phyloP scores from a whole-genome alignment of 2,329 filamentous ascomycete species.

The Aspergillus arachidicola region DNA sequence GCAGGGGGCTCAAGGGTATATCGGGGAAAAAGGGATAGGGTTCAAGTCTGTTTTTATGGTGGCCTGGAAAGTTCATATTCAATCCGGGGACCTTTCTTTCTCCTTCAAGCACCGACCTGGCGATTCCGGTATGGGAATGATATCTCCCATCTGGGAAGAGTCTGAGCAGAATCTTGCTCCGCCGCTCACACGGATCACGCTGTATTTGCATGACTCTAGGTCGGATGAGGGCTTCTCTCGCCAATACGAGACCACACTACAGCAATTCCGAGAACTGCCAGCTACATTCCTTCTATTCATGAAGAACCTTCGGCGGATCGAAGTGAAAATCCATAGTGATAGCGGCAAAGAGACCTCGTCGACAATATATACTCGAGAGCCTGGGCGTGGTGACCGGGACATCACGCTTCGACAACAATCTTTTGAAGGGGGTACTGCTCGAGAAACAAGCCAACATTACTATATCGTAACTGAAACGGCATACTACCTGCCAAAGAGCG shows the following conservation, averaged over 20 bases:
- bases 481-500: conserved; percentile 22
- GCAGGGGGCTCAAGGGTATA: conserved; percentile 28
- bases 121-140: conserved; percentile 56
- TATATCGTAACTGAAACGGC: conserved; percentile 32
- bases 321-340: conserved; percentile 9
- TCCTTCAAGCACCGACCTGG: conserved; percentile 34
- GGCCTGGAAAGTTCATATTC: conserved; percentile 41
- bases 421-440: background rate
- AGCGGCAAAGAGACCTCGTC: conserved; percentile 15
- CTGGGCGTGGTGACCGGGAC: background rate
- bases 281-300: conserved; percentile 48
- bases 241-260: conserved; percentile 9
- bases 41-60: conserved; percentile 43
- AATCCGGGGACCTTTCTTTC: conserved; percentile 44
- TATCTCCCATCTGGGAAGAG: conserved; percentile 44
- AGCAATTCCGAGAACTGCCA: conserved; percentile 35
- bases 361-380: conserved; percentile 4
- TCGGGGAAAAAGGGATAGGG: conserved; percentile 40
- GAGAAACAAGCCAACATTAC: conserved; percentile 22
- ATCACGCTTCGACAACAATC: background rate
- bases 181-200: conserved; percentile 40
- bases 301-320: conserved; percentile 41
- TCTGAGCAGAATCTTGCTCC: background rate
- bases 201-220: conserved; percentile 25
- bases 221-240: conserved; percentile 31